Conservation (phyloP, 768 basidiomycete species). For the Rhizopogon vesiculosus region DNA sequence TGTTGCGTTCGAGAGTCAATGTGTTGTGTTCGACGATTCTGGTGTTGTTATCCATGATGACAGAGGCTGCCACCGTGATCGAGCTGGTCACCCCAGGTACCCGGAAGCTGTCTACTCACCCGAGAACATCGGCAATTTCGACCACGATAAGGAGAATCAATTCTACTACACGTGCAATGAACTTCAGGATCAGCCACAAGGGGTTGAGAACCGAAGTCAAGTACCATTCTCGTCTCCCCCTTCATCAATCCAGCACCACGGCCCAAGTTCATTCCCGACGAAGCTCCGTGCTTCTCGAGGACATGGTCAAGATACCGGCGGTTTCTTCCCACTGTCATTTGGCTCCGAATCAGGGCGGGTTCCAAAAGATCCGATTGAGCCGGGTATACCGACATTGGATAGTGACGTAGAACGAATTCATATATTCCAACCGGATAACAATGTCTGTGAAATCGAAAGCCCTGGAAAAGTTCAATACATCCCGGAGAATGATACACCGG, state of each 20-base stretch:
- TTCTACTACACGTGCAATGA: too few relatives aligned
- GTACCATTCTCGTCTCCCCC: too few relatives aligned
- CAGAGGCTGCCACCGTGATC: not conserved
- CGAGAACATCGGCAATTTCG: not conserved
- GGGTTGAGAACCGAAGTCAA: not conserved
- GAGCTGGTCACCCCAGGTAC: not conserved
- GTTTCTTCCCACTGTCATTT: not conserved
- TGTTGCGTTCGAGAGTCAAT: constrained; percentile 10
- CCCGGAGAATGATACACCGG: not conserved
- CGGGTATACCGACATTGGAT: not conserved
- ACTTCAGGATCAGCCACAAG: not conserved
- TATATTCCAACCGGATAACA: not conserved
- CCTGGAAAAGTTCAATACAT: not conserved
- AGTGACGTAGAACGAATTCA: not conserved
- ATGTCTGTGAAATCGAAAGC: not conserved
- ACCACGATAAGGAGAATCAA: constrained; percentile 11
- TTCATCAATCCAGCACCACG: not conserved
- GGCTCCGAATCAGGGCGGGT: not conserved
- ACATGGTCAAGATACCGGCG: not conserved
- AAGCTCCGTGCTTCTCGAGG: not conserved
- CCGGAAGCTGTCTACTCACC: not conserved
- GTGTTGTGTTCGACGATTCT: constrained; percentile 16
- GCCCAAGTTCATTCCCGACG: not conserved
- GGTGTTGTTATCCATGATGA: constrained; percentile 9
- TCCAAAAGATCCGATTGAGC: not conserved